Base-by-base conservation (phyloP, 805 yeast genomes). In the Groenewaldozyma salmanticensis region DNA sequence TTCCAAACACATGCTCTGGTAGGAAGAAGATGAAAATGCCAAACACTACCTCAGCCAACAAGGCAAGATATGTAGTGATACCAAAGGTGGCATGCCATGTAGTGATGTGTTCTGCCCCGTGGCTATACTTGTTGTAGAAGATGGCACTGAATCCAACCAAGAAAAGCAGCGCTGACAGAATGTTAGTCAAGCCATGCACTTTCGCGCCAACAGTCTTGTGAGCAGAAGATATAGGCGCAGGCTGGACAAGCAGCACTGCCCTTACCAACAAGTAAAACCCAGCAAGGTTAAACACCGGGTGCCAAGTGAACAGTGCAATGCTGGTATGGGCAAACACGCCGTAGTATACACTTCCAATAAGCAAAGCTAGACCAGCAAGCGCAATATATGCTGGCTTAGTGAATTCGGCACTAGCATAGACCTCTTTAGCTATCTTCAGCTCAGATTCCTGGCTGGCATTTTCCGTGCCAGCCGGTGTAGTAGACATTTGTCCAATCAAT, bases 41-140 rank as follows among this genome's bases (percentile, higher is more conserved):
- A 24, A 53, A 40, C 29, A 50, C 36, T 32, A 47, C 34, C 11
- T 44, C 49, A 5, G 31, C 39, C 15, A 47, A 24, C 27, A 55
- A 39, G 2, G 47, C 31, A 4, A 36, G 22, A 32, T 48, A 51
- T 11, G 59, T 50, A 15, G 44, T 17, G 17, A 50, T 31, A 11
- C 60, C 60, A 29, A 55, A 42, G 2, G 42, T 44, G 7, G 57
- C 57, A 42, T 55, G 60, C 45, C 57, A 52, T 4, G 59, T 49
- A 24, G 49, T 43, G 22, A 52, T 37, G 42, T 55, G 60, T 19
- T 27, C 37, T 1, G 52, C 54, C 24, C 43, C 40, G 40, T 54
- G 55, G 32, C 42, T 31, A 21, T 48, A 37, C 44, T 55, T 55
- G 45, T 53, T 55, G 45, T 46, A 44, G 29, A 48, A 42, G 21